phyloP scores from a whole-genome alignment of 163 green algal species.

The Trebouxia gelatinosa region DNA sequence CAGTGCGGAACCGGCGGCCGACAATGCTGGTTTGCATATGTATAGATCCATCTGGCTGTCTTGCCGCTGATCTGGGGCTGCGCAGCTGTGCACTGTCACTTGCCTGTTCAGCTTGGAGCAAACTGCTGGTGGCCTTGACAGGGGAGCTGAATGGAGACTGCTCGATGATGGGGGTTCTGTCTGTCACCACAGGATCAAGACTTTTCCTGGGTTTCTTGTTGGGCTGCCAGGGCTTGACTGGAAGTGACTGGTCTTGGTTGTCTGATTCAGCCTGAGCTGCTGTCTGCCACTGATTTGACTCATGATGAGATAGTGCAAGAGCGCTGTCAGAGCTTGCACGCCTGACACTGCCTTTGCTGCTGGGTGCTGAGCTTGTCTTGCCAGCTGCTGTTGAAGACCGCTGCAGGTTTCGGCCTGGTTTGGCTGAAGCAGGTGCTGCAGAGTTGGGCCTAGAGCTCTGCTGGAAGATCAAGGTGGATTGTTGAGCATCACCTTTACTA shows the following conservation, averaged over 20 bases:
- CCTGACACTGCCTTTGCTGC: neutral
- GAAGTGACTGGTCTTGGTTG: neutral
- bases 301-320: neutral
- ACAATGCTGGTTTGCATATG: conserved; percentile 38
- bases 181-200: no score
- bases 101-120: neutral
- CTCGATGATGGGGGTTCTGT: neutral
- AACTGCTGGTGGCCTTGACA: neutral
- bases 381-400: neutral
- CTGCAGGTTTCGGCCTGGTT: neutral
- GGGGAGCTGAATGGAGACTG: neutral
- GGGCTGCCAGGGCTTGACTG: neutral
- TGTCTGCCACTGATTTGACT: neutral
- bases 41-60: neutral
- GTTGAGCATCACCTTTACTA: conserved; percentile 12
- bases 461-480: neutral
- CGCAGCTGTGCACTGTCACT: neutral
- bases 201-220: neutral
- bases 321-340: conserved; percentile 18
- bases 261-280: neutral
- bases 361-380: neutral
- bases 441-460: neutral
- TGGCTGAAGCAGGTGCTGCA: no score
- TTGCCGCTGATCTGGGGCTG: neutral
- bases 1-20: conserved; percentile 36